Evolutionary conservation across 805 yeast species (phyloP), one percentile per base, ranked within the genome.

Genomic region (Saturnispora kantuleensis): DNA sequence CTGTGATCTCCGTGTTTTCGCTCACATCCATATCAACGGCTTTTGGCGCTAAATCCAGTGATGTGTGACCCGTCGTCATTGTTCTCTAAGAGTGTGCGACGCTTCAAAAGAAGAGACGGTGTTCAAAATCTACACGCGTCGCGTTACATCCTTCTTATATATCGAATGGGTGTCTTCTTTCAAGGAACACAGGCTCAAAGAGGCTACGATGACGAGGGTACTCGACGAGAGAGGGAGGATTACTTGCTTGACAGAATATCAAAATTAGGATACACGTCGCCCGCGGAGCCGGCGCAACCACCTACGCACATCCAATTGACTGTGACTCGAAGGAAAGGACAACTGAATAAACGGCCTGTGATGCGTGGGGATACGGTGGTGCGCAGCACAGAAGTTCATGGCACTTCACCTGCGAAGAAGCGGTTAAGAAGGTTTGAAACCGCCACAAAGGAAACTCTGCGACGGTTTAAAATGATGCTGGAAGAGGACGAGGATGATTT

Each of bases 381-480:
- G 26, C 8, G 8, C 26, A 21, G 5, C 26, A 21, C 26, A 21
- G 8, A 21, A 7, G 3, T 7, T 21, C 26, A 21, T 4, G 26
- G 8, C 8, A 21, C 26, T 7, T 21, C 26, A 21, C 8, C 17
- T 7, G 26, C 32, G 12, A 38, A 17, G 31, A 28, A 17, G 11
- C 38, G 38, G 15, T 13, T 43, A n/a, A 32, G 46, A 33, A 43
- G 34, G 18, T 43, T 43, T 38, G 41, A 43, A 12, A 38, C 46
- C 7, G 37, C 35, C n/a, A 43, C 41, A 10, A 43, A 43, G n/a
- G 46, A 43, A 17, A 31, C 35, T 11, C 18, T 43, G 21, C 32
- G 46, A 33, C 13, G 46, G 13, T 43, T 32, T 17, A 43, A 43
- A 30, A 13, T 31, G 26, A 35, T 34, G 13, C 18, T n/a, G 21